A percentile compares a stretch with the other conserved stretches of the same genome.
Evolutionary conservation across 2,329 filamentous ascomycete genomes (phyloP).

Genomic region (Stagonosporopsis vannaccii): DNA sequence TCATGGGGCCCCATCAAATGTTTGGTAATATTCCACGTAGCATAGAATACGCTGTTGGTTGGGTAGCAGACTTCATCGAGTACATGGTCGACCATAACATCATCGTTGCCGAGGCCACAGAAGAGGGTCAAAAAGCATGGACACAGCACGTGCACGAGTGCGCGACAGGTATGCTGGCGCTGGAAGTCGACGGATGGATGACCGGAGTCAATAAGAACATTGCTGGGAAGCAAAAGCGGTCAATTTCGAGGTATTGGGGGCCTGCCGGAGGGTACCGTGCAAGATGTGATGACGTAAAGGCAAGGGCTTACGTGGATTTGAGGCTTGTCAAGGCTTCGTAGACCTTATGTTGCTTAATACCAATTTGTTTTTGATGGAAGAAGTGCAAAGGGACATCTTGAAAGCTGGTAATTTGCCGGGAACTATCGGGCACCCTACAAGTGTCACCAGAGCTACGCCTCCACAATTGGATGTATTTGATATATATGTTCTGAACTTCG

Average conservation of each 20-base stretch:
- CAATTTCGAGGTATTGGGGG: constrained; percentile 58
- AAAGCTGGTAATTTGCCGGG: too few species aligned
- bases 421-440: too few species aligned
- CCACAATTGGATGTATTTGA: neutral
- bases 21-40: constrained; percentile 43
- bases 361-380: neutral
- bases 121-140: constrained; percentile 54
- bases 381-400: too few species aligned
- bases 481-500: neutral
- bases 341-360: neutral
- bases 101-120: constrained; percentile 51
- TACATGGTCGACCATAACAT: constrained; percentile 46
- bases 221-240: constrained; percentile 50
- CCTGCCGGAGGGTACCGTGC: constrained; percentile 55
- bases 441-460: too few species aligned
- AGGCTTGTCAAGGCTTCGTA: constrained; percentile 21
- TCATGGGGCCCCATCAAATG: constrained; percentile 12
- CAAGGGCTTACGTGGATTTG: constrained; percentile 31
- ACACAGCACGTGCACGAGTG: constrained; percentile 59
- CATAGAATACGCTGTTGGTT: constrained; percentile 55
- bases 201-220: constrained; percentile 63
- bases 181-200: constrained; percentile 63
- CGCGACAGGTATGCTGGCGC: constrained; percentile 54
- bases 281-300: constrained; percentile 35
- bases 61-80: constrained; percentile 48